phyloP scores from a whole-genome alignment of 2,329 filamentous ascomycete species.

The Aspergillus sp. region DNA sequence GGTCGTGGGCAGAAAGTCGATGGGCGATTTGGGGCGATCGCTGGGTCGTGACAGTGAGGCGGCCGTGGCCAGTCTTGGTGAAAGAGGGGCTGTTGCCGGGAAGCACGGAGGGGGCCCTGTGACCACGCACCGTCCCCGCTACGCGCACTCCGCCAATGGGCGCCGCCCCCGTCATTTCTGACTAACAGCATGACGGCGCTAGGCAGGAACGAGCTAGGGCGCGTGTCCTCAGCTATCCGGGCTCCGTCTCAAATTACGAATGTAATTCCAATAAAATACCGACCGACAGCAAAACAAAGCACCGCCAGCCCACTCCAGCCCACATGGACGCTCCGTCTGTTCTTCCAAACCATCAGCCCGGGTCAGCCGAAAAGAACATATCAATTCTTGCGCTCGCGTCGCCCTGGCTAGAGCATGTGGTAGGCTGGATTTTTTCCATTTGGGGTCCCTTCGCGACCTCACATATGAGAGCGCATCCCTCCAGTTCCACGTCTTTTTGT shows the following conservation, averaged over 20 bases:
- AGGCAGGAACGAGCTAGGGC: conserved; percentile 15
- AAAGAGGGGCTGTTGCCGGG: conserved; percentile 20
- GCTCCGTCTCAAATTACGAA: conserved; percentile 15
- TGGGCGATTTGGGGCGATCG: conserved; percentile 22
- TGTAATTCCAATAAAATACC: conserved; percentile 10
- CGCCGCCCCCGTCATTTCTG: conserved; percentile 14
- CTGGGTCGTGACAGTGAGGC: conserved; percentile 26
- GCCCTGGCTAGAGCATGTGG: conserved; percentile 12
- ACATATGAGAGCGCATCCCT: neutral
- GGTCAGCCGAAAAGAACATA: conserved; percentile 25
- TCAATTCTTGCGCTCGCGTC: conserved; percentile 6
- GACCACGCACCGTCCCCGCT: conserved; percentile 20
- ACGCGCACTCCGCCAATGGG: conserved; percentile 14
- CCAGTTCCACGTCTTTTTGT: neutral
- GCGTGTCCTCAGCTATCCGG: conserved; percentile 10
- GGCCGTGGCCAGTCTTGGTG: conserved; percentile 22
- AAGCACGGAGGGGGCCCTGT: conserved; percentile 21
- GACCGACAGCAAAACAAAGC: conserved; percentile 17
- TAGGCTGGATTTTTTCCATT: neutral
- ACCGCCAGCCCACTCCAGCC: conserved; percentile 23
- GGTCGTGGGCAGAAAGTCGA: conserved; percentile 25
- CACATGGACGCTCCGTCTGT: conserved; percentile 23
- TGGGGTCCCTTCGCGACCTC: neutral
- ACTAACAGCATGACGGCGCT: conserved; percentile 19
- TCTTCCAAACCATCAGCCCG: conserved; percentile 29